A percentile compares a stretch with the other conserved stretches of the same genome.
These are phyloP conservation scores for Ophiocordyceps polyrhachis-furcata DNA, from an alignment of 2,329 filamentous ascomycete genomes.

Conservation along the genomic window DNA sequence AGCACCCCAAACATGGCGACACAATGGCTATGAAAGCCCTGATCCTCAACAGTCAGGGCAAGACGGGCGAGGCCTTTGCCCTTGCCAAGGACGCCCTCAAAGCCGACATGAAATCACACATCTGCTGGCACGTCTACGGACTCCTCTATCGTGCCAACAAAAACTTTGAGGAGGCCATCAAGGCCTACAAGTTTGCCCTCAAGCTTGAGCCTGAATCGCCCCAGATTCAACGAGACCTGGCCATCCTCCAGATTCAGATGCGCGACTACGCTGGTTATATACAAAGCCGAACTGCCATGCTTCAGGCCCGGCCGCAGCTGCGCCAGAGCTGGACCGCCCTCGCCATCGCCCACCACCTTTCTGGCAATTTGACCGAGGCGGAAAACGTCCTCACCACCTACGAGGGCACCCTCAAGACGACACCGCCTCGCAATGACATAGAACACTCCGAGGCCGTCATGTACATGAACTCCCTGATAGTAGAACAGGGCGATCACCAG, in stretches of 20 bases:
- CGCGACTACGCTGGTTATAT: constrained; percentile 89
- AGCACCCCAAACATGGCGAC: constrained; percentile 90
- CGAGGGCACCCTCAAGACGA: constrained; percentile 76
- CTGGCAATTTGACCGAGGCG: constrained; percentile 68
- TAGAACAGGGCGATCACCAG: constrained; percentile 67
- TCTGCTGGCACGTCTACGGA: constrained; percentile 99
- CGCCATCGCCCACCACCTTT: constrained; percentile 78
- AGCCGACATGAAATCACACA: constrained; percentile 96
- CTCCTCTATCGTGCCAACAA: constrained; percentile 83
- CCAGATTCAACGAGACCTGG: constrained; percentile 87
- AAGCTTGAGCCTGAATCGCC: constrained; percentile 82
- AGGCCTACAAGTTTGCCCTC: constrained; percentile 94
- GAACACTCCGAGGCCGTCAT: constrained; percentile 87
- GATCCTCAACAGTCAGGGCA: constrained; percentile 83
- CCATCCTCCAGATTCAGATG: constrained; percentile 88
- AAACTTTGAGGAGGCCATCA: constrained; percentile 98
- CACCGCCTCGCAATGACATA: constrained; percentile 58
- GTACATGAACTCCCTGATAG: constrained; percentile 92
- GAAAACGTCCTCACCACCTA: constrained; percentile 84
- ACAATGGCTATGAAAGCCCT: constrained; percentile 98
- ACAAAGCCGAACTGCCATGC: constrained; percentile 72
- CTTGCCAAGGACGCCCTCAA: constrained; percentile 83
- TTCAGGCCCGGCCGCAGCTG: constrained; percentile 62
- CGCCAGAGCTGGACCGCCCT: constrained; percentile 97
- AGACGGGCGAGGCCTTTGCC: constrained; percentile 83